Base-by-base conservation (phyloP, 192 early-diverging fungal species). In the Gonapodya prolifera region DNA sequence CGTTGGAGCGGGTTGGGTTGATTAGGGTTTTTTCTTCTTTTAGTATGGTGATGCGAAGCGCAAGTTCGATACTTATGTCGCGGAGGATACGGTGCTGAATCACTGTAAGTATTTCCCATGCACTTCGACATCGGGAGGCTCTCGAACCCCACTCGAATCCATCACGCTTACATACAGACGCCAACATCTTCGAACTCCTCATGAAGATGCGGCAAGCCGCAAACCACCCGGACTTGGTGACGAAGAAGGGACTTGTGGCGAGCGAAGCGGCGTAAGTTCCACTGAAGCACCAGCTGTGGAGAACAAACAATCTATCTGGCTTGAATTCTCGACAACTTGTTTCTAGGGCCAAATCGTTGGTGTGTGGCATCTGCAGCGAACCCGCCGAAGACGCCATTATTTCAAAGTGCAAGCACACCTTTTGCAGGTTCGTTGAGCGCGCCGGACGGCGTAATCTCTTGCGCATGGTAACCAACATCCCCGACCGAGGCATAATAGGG, bases 131-230 rank as follows among this genome's bases (percentile, higher is more conserved):
- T 16, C 8, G n/a, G 45, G 45, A n/a, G 8, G 45, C 45, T 69
- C 13, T n/a, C 13, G 13, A n/a, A 69, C 13, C 45, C 45, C 13
- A 69, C n/a, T n/a, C n/a, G 45, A 69, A 8, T 69, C n/a, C n/a
- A n/a, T n/a, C n/a, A n/a, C n/a, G n/a, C n/a, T n/a, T n/a, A n/a
- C n/a, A n/a, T n/a, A n/a, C n/a, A n/a, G 8, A n/a, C 45, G 45
- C n/a, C 45, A 16, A 69, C 13, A 95, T 98, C 75, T 96, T 98
- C 82, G 94, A 95, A 82, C 84, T 96, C 8, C 83, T 98, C 75
- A 91, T 87, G 13, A 89, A 92, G 34, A 95, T 98, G 94, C 82
- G 96, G 30, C 89, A 95, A 78, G 92, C 94, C 34, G 92, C 92
- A 34, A 92, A 98, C 84, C 96, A 98, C 81, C 96, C 95, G 1